Evolutionary conservation across 371 early-diverging fungal species (phyloP).

Genomic region (Apophysomyces trapeziformis): DNA sequence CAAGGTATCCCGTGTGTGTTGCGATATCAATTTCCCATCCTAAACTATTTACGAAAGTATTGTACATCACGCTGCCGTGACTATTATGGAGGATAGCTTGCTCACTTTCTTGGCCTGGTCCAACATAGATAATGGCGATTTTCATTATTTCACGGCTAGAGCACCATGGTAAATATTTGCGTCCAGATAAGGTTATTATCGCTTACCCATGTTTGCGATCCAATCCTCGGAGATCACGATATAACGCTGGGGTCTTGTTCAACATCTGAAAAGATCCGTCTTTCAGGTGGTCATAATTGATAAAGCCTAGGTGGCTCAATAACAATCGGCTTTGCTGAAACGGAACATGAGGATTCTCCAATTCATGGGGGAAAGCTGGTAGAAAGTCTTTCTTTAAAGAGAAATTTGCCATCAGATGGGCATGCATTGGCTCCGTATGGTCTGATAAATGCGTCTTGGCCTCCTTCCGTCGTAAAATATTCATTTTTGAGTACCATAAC

Average conservation of each 20-base stretch:
- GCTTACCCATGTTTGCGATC: slow-evolving; percentile 79
- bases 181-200: neutral
- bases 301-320: slow-evolving; percentile 75
- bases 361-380: slow-evolving; percentile 55
- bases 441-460: slow-evolving; percentile 15
- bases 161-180: neutral
- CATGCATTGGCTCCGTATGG: slow-evolving; percentile 31
- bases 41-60: slow-evolving; percentile 81
- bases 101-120: slow-evolving; percentile 88
- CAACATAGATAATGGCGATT: slow-evolving; percentile 91
- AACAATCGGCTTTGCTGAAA: slow-evolving; percentile 72
- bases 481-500: slow-evolving; percentile 56
- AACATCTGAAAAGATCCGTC: slow-evolving; percentile 73
- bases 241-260: slow-evolving; percentile 67
- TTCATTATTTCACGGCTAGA: slow-evolving; percentile 85
- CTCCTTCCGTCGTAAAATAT: slow-evolving; percentile 42
- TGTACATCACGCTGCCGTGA: slow-evolving; percentile 69
- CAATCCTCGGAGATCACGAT: slow-evolving; percentile 75
- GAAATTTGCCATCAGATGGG: slow-evolving; percentile 47
- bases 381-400: slow-evolving; percentile 63
- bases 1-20: slow-evolving; percentile 85
- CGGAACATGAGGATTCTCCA: slow-evolving; percentile 57
- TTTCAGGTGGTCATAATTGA: slow-evolving; percentile 75
- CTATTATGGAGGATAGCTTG: slow-evolving; percentile 80
- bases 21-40: slow-evolving; percentile 88